Evolutionary conservation across 768 basidiomycete species (phyloP), one percentile per base, ranked within the genome.

Genomic region (Leccinum longicurvipes): DNA sequence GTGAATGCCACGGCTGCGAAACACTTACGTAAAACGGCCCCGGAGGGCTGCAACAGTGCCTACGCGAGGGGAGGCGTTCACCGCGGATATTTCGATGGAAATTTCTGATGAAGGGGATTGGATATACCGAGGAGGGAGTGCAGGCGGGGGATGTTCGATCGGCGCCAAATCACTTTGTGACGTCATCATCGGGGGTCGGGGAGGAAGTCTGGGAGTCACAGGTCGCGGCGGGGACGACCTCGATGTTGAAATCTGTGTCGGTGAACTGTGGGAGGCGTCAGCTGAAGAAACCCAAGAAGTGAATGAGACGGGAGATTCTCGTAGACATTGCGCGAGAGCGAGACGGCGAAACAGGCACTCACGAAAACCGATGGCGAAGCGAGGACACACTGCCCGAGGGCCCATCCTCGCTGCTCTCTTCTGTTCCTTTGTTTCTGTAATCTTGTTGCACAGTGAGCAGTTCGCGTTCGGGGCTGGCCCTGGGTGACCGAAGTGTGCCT

Each of bases 331-430:
- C 24, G 19, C 25, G 14, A 44, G 15, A 7, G 4, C 0, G 44
- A 7, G 3, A 47, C 21, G 47, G 29, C 41, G 41, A 54, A 54
- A 1, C 36, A 21, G n/a, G 1, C 6, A 79, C 82, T 74, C 72
- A 84, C 82, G 71, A 71, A 57, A 82, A 79, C 63, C 70, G 74
- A 55, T 63, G 75, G 54, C 77, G 74, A 55, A 80, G 67, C 2
- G 79, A 76, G 12, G 79, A 66, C 1, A 81, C 77, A 42, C 69
- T 65, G 0, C 61, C 45, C 39, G 60, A 36, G 3, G 44, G 24
- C 21, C 63, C 60, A 28, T 63, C 63, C 23, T 63, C 63, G 17
- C 19, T 53, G 23, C 47, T 60, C 6, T 63, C 64, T 10, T 61
- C 60, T 14, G 34, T 21, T 5, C 27, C 59, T 14, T 42, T 25